Percentiles rank a stretch among this genome's conserved stretches.
Conservation (phyloP, 306 rosid species). For the Hippophae rhamnoides region DNA sequence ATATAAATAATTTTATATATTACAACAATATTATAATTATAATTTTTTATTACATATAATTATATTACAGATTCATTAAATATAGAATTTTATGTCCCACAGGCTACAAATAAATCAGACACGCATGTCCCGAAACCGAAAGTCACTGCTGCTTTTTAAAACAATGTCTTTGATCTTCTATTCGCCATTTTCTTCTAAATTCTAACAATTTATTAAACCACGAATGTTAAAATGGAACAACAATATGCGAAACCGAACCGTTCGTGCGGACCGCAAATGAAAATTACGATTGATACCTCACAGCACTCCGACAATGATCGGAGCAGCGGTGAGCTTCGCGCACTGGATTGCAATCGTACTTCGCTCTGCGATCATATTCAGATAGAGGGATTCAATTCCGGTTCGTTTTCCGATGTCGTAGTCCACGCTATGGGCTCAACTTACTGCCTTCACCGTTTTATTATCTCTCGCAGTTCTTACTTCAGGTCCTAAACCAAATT, state of each 20-base stretch:
- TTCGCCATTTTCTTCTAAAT: too few species aligned
- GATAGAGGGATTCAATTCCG: constrained; percentile 82
- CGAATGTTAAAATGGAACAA: constrained; percentile 22
- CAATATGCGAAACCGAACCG: constrained; percentile 26
- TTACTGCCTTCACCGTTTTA: constrained; percentile 86
- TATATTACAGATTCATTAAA: too few species aligned
- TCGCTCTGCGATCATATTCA: constrained; percentile 94
- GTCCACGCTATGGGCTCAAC: constrained; percentile 82
- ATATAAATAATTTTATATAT: too few species aligned
- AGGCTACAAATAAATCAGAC: too few species aligned
- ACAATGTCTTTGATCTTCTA: too few species aligned
- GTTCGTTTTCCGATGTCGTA: constrained; percentile 74
- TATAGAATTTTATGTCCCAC: too few species aligned
- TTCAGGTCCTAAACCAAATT: constrained; percentile 43
- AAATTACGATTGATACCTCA: constrained; percentile 52
- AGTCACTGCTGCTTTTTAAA: too few species aligned
- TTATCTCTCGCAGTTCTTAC: constrained; percentile 94
- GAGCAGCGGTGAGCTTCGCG: constrained; percentile 54
- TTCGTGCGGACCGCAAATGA: constrained; percentile 40
- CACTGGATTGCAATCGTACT: constrained; percentile 84
- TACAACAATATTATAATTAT: too few species aligned
- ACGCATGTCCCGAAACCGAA: too few species aligned
- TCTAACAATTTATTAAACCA: too few species aligned
- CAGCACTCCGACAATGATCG: constrained; percentile 68
- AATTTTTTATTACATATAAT: too few species aligned